phyloP scores from a whole-genome alignment of 2,329 filamentous ascomycete genomes.

The Clonostachys rosea region DNA sequence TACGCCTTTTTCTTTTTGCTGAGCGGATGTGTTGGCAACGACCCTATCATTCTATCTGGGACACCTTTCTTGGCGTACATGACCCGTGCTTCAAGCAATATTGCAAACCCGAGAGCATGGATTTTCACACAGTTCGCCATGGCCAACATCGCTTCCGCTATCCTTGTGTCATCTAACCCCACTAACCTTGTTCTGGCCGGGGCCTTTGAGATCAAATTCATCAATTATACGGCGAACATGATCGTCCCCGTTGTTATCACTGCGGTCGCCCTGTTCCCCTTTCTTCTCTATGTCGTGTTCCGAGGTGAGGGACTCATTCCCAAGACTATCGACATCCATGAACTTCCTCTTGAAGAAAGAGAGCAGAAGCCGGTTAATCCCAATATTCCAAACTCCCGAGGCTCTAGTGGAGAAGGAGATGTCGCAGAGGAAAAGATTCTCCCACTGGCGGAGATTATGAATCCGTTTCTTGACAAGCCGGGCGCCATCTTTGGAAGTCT shows the following conservation, averaged over 20 bases:
- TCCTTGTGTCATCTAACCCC: conserved; percentile 73
- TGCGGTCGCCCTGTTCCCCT: conserved; percentile 64
- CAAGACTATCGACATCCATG: conserved; percentile 61
- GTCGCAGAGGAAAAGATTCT: conserved; percentile 41
- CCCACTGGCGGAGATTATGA: conserved; percentile 69
- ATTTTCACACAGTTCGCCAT: conserved; percentile 68
- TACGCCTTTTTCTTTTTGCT: conserved; percentile 68
- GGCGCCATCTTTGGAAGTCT: conserved; percentile 60
- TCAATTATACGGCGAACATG: conserved; percentile 73
- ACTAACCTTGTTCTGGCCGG: conserved; percentile 72
- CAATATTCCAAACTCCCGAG: conserved; percentile 62
- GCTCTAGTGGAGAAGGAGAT: conserved; percentile 21
- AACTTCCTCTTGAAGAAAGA: conserved; percentile 53
- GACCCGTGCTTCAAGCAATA: conserved; percentile 71
- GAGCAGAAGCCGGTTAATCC: conserved; percentile 61
- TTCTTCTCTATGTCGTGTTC: conserved; percentile 67
- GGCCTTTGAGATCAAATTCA: conserved; percentile 67
- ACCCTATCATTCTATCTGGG: conserved; percentile 70
- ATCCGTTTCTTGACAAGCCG: conserved; percentile 65
- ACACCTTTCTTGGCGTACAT: conserved; percentile 74
- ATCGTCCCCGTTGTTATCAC: conserved; percentile 67
- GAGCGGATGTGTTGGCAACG: conserved; percentile 67
- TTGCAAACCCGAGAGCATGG: conserved; percentile 67
- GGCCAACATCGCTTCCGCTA: conserved; percentile 70
- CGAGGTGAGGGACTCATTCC: conserved; percentile 60